Evolutionary conservation across 202 grass and related monocot species (phyloP), one percentile per base, ranked within the genome.

Genomic region (Schoenoplectus triqueter): DNA sequence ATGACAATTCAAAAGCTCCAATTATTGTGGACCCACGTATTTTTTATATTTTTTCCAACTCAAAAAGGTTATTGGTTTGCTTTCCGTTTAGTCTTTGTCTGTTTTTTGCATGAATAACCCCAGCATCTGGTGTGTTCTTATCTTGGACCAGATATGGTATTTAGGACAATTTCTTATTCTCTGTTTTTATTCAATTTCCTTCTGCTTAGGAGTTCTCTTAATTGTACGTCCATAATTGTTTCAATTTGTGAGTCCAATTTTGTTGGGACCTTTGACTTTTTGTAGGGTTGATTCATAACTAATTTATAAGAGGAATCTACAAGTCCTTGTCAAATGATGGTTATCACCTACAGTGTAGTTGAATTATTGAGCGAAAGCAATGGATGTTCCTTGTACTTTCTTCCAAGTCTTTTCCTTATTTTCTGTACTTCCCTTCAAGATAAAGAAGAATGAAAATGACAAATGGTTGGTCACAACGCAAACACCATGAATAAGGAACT

Each of bases 331-430:
- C 63, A 39, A 80, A 64, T 10, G 17, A 21, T 79, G 45, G 22
- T 49, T 81, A 47, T 60, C 73, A 80, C 72, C 15, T 59, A 39
- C 31, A 55, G 10, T 69, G 3, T 80, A 45, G 9, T 71, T 54
- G 39, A 86, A 81, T 86, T 86, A 80, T 81, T 86, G 85, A 76
- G 48, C 47, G 47, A 20, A 20, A 73, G 14, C 55, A 56, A 60
- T 86, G 18, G 40, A 54, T 80, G 64, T 70, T 86, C 65, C 73
- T 81, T 86, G 55, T 19, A 46, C 54, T 8, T 68, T 57, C 11
- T 80, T 60, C 64, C 65, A 31, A 71, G 21, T 73, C 21, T 73
- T 14, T 63, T 46, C 48, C 13, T 0, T 50, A 41, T 70, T 83
- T 69, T 54, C 10, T n/a, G 39, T 44, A 59, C 39, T n/a, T n/a